Evolutionary conservation across 306 rosid genomes (phyloP), one percentile per base, ranked within the genome.

Genomic region (Medicago ruthenica): DNA sequence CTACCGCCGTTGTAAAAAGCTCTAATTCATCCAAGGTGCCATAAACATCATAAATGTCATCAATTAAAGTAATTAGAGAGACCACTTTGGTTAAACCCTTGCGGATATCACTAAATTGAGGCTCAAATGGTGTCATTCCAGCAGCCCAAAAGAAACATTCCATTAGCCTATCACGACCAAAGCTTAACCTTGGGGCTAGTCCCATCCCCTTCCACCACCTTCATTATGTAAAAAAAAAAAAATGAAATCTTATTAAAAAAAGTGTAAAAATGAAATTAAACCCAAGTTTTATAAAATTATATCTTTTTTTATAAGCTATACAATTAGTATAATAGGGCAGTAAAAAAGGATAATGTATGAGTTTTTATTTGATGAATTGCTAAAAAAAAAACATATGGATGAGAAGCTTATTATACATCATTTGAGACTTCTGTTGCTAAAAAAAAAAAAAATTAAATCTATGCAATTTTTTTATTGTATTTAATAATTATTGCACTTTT

Each of bases 181-280:
- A 91, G 74, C 79, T 80, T 62, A 87, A 81, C 61, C 75, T 85
- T 17, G 85, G 6, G 9, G 88, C 77, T n/a, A 91, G 72, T 15
- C 88, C 86, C 81, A 79, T 42, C 1, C 37, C 76, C 34, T 47
- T 79, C 92, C 93, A 87, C 96, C 93, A 88, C 76, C 96, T 47
- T 37, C 31, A 13, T 64, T n/a, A 41, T 41, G 7, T 58, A 21
- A 21, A 15, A 5, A 6, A 4, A n/a, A 24, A 24, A 0, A 24
- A 27, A 27, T 27, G 55, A 45, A 12, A 45, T 47, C 3, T 12
- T 20, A 57, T 57, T 9, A 54, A 9, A 54, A 27, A 54, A 54
- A 9, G 11, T 54, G 18, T 54, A 9, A 34, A 34, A 27, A 3
- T 27, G 31, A 27, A 27, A 27, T 1, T 27, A 27, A 27, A 27